phyloP scores from a whole-genome alignment of 1,284 basidiomycete species.

The Pascua guehoae region DNA sequence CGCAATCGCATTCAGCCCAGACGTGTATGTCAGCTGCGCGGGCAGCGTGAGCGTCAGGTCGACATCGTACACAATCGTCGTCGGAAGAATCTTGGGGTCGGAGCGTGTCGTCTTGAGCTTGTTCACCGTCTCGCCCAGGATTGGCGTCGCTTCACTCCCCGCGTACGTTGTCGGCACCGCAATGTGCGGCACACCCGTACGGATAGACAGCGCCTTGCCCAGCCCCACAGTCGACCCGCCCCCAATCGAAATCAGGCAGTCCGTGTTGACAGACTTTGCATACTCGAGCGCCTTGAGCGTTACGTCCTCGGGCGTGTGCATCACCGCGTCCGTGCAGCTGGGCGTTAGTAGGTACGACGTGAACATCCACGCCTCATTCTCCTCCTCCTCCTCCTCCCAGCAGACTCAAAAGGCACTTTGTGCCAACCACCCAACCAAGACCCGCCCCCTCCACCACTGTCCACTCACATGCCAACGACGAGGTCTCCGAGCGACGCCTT shows the following conservation, averaged over 20 bases:
- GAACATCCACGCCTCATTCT: background rate
- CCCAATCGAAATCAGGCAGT: constrained; percentile 49
- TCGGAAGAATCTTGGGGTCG: constrained; percentile 51
- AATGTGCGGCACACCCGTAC: constrained; percentile 51
- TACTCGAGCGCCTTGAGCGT: constrained; percentile 43
- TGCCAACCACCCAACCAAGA: no score
- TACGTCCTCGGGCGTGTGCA: constrained; percentile 53
- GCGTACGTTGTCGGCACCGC: constrained; percentile 55
- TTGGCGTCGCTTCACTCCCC: constrained; percentile 53
- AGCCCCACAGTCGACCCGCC: constrained; percentile 53
- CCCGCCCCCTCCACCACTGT: background rate
- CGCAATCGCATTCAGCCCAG: constrained; percentile 54
- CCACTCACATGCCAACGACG: constrained; percentile 32
- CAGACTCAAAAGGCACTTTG: no score
- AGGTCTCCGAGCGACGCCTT: constrained; percentile 34
- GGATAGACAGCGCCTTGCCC: constrained; percentile 52
- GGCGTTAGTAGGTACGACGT: background rate
- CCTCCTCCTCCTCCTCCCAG: no score
- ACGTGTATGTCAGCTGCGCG: constrained; percentile 49
- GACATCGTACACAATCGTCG: constrained; percentile 54
- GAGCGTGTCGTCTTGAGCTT: constrained; percentile 52
- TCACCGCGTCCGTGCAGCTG: constrained; percentile 48
- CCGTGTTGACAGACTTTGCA: constrained; percentile 43
- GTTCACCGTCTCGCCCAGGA: constrained; percentile 53
- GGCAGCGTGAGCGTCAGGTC: constrained; percentile 53